These are phyloP conservation scores for Collariella sp. DNA, from an alignment of 495 filamentous ascomycete genomes.

Conservation along the genomic window DNA sequence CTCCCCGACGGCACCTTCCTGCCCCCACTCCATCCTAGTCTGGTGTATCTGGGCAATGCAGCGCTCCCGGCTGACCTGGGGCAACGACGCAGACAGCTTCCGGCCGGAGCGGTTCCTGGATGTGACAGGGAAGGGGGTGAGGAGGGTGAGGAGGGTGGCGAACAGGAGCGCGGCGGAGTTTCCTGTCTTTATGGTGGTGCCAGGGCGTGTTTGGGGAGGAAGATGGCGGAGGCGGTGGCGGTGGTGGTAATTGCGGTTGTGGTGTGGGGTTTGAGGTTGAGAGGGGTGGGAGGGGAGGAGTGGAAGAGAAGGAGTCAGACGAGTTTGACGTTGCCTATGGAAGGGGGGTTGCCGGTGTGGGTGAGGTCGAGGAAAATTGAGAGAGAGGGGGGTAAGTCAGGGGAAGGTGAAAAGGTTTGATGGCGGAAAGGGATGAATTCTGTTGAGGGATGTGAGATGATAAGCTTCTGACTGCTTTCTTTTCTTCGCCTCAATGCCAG, in stretches of 20 bases:
- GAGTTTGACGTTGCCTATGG: constrained; percentile 53
- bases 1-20: constrained; percentile 52
- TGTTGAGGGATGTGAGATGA: too few relatives aligned
- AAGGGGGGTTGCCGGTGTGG: constrained; percentile 46
- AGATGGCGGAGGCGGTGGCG: constrained; percentile 51
- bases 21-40: constrained; percentile 43
- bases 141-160: constrained; percentile 1
- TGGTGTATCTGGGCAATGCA: constrained; percentile 58
- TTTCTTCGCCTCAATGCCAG: too few relatives aligned
- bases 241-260: constrained; percentile 44
- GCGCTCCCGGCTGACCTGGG: constrained; percentile 46
- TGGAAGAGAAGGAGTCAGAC: constrained; percentile 46
- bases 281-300: constrained; percentile 32
- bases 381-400: not conserved
- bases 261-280: constrained; percentile 42
- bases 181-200: constrained; percentile 55
- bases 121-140: not conserved
- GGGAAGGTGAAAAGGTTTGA: not conserved
- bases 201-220: constrained; percentile 49
- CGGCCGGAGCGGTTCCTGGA: constrained; percentile 46
- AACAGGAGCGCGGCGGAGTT: constrained; percentile 45
- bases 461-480: too few relatives aligned
- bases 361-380: constrained; percentile 15
- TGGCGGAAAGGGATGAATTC: too few relatives aligned
- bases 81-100: constrained; percentile 46